Evolutionary conservation across 164 flowering plant species (phyloP), one percentile per base, ranked within the genome.

Genomic region (Magnolia changhungtana): DNA sequence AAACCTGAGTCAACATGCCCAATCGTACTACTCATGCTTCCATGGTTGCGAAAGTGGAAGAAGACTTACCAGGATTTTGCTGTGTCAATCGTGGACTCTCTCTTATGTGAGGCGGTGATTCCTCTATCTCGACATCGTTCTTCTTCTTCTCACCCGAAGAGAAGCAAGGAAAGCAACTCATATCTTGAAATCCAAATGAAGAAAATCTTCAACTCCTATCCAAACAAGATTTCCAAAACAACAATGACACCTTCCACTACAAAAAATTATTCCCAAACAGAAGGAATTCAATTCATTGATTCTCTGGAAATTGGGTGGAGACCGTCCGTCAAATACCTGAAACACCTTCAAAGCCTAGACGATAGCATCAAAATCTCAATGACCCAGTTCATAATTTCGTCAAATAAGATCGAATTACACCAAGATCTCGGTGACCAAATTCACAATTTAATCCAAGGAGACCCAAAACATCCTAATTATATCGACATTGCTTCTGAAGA

Each of bases 151-250:
- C 87, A 29, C 74, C 76, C 10, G 89, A 85, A 49, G 88, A 78
- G 76, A 89, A 91, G 80, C 95, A 89, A 8, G 90, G 64, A 83
- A 91, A 86, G 80, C 92, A 89, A 78, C 85, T 83, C 95, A 91
- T 88, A 37, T 80, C 71, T 75, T 20, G 7, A 37, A 29, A 16
- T 14, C 49, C 18, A 19, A 31, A 68, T 49, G 27, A 11, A 1
- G 49, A 45, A 18, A 58, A 19, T 21, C 11, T 16, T 37, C 74
- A 50, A 71, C 14, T 18, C 50, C 55, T 64, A 11, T 55, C 61
- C 18, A 16, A 55, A 55, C 16, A 8, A 68, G 71, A 13, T 31
- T 18, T 68, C 50, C 51, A 68, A 68, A 9, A 8, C 6, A 29
- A 27, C 9, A 68, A 19, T 6, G 31, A 45, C 16, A 8, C n/a